Conservation (phyloP, 345 rosid species). For the Excoecaria cochinchinensis region DNA sequence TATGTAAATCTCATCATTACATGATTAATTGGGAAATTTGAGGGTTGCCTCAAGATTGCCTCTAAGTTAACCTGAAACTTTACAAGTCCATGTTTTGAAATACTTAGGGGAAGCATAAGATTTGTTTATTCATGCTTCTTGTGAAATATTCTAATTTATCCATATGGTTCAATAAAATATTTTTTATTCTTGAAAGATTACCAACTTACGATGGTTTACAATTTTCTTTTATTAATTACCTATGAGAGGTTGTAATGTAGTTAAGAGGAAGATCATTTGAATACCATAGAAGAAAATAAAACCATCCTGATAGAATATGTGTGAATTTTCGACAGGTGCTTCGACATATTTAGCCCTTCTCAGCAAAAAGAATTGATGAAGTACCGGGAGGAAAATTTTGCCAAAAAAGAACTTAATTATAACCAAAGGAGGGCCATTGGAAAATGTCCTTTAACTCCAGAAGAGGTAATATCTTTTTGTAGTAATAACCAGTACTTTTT, state of each 20-base stretch:
- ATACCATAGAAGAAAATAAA: slow-evolving; percentile 4
- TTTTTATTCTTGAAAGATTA: background rate
- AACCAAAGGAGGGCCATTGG: slow-evolving; percentile 84
- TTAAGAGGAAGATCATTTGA: background rate
- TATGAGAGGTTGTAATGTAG: background rate
- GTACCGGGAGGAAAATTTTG: slow-evolving; percentile 86
- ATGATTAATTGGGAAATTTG: background rate
- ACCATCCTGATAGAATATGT: background rate
- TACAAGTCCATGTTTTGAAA: background rate
- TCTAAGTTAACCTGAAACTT: background rate
- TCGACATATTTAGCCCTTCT: slow-evolving; percentile 73
- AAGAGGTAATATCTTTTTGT: slow-evolving; percentile 54
- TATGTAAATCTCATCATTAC: background rate
- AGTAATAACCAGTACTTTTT: background rate
- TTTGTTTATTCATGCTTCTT: background rate
- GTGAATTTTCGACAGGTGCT: slow-evolving; percentile 58
- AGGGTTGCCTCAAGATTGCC: background rate
- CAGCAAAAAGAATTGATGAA: slow-evolving; percentile 75
- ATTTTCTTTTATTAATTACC: background rate
- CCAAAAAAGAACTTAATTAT: slow-evolving; percentile 60
- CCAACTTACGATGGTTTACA: background rate
- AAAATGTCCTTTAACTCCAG: slow-evolving; percentile 88
- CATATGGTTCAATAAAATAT: background rate
- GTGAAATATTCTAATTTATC: background rate
- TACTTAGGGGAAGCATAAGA: background rate